phyloP scores from a whole-genome alignment of 140 eudicot species.

The Bidens hawaiensis region DNA sequence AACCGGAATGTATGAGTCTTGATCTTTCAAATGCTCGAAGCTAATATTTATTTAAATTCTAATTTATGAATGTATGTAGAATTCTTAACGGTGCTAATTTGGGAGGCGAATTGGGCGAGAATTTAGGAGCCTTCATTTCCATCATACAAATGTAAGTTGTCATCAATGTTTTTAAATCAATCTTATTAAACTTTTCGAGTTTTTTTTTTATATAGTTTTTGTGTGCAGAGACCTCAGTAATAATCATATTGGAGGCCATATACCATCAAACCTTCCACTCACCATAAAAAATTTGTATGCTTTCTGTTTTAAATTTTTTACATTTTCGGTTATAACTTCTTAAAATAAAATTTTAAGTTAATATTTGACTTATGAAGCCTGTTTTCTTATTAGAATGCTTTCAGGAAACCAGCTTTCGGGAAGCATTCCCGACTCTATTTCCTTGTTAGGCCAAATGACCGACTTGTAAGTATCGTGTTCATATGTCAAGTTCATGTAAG shows the following conservation, averaged over 20 bases:
- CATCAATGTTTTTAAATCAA: neutral
- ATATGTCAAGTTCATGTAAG: constrained; percentile 5
- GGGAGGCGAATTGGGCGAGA: too few species aligned
- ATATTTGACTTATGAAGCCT: neutral
- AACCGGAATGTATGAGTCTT: constrained; percentile 67
- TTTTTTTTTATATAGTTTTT: constrained; percentile 6
- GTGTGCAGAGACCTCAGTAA: constrained; percentile 66
- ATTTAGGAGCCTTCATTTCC: too few species aligned
- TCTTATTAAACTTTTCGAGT: neutral
- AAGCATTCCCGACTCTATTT: constrained; percentile 58
- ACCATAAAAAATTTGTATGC: constrained; percentile 81
- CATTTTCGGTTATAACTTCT: neutral
- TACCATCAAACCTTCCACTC: constrained; percentile 70
- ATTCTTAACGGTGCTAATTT: neutral
- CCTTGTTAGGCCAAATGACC: constrained; percentile 71
- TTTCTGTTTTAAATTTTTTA: too few species aligned
- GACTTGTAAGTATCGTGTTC: constrained; percentile 60
- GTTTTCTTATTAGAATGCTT: constrained; percentile 44
- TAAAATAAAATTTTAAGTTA: neutral
- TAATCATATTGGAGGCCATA: constrained; percentile 84
- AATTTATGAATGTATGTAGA: constrained; percentile 38
- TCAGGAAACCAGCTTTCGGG: constrained; percentile 73
- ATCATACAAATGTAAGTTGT: constrained; percentile 24
- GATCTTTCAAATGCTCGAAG: neutral
- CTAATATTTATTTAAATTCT: neutral